These are phyloP conservation scores for Trametes punicea DNA, from an alignment of 768 basidiomycete species.

Conservation along the genomic window DNA sequence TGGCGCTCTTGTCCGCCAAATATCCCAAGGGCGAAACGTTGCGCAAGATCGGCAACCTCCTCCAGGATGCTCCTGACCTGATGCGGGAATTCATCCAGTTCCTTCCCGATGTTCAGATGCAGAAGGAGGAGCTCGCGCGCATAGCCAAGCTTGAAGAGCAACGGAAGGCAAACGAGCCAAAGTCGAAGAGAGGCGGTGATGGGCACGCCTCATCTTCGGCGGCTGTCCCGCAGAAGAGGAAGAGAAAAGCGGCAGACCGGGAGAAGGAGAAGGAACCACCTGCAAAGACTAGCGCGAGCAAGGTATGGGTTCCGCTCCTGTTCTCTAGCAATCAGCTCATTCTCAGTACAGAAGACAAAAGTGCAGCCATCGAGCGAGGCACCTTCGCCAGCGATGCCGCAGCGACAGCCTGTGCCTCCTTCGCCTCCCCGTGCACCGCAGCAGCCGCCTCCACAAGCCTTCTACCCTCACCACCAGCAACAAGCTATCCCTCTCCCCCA, in stretches of 20 bases:
- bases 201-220: slow-evolving; percentile 38
- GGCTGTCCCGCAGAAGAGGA: slow-evolving; percentile 63
- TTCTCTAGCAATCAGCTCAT: not conserved
- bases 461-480: slow-evolving; percentile 18
- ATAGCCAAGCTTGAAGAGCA: slow-evolving; percentile 25
- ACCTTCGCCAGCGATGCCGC: slow-evolving; percentile 26
- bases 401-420: slow-evolving; percentile 27
- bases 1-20: slow-evolving; percentile 13
- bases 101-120: slow-evolving; percentile 46
- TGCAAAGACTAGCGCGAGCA: slow-evolving; percentile 24
- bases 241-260: slow-evolving; percentile 54
- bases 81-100: slow-evolving; percentile 73
- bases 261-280: slow-evolving; percentile 34
- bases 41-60: slow-evolving; percentile 61
- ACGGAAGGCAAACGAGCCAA: slow-evolving; percentile 34
- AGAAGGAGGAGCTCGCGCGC: slow-evolving; percentile 23
- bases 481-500: slow-evolving; percentile 14
- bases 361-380: slow-evolving; percentile 29
- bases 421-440: slow-evolving; percentile 28
- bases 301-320: slow-evolving; percentile 17
- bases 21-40: slow-evolving; percentile 59
- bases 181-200: slow-evolving; percentile 28
- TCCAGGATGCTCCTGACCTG: slow-evolving; percentile 74
- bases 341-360: slow-evolving; percentile 22
- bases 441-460: slow-evolving; percentile 8